Evolutionary conservation across 108 stramenopile genomes (phyloP).

Genomic region (Conticribra guillardii): DNA sequence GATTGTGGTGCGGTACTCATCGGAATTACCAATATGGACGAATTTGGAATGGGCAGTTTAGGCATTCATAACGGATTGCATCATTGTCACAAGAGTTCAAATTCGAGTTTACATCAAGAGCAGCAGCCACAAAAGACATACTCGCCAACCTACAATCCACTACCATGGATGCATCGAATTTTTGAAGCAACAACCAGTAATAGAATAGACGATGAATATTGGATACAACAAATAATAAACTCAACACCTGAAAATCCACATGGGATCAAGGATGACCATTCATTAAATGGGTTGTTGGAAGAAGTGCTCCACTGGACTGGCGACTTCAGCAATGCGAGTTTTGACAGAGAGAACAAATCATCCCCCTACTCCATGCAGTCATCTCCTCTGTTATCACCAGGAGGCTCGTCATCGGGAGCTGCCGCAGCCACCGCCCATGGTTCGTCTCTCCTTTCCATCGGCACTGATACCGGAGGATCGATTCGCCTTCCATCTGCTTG

Average conservation of each 20-base stretch:
- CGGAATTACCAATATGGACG: slow-evolving; percentile 95
- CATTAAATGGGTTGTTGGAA: slow-evolving; percentile 24
- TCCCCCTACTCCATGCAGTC: neutral
- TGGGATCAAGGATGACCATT: slow-evolving; percentile 25
- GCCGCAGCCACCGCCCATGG: slow-evolving; percentile 94
- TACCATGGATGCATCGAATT: slow-evolving; percentile 58
- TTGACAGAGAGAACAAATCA: neutral
- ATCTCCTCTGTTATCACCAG: slow-evolving; percentile 63
- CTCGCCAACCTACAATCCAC: slow-evolving; percentile 66
- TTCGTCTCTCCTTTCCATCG: slow-evolving; percentile 82
- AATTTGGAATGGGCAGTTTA: slow-evolving; percentile 97
- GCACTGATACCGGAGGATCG: slow-evolving; percentile 97
- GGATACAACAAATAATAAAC: slow-evolving; percentile 17
- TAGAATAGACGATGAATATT: slow-evolving; percentile 14
- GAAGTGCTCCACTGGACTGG: slow-evolving; percentile 28
- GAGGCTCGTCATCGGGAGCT: slow-evolving; percentile 92
- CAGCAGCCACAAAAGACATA: slow-evolving; percentile 9
- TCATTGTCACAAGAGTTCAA: neutral
- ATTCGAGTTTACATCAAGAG: neutral
- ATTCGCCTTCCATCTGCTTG: slow-evolving; percentile 95
- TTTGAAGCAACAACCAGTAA: slow-evolving; percentile 3
- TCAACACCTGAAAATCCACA: slow-evolving; percentile 37
- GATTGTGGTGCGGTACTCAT: slow-evolving; percentile 84
- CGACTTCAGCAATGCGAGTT: neutral
- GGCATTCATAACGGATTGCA: slow-evolving; percentile 60